Evolutionary conservation across 495 filamentous ascomycete genomes (phyloP).

Genomic region (Monascus purpureus): DNA sequence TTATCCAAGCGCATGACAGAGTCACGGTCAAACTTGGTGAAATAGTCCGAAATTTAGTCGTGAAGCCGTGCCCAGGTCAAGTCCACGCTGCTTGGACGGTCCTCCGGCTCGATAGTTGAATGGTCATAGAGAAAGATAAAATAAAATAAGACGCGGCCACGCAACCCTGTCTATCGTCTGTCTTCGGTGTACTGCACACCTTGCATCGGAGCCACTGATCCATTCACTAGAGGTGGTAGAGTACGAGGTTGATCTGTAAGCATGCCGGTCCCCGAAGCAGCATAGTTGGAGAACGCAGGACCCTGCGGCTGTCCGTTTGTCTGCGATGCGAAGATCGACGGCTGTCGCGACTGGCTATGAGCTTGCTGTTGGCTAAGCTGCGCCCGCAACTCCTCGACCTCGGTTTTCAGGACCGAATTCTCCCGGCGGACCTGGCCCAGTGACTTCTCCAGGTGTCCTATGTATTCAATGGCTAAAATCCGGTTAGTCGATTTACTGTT

Average conservation of each 20-base stretch:
- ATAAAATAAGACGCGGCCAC: no score
- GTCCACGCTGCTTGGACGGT: no score
- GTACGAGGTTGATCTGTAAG: slow-evolving; percentile 34
- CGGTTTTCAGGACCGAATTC: slow-evolving; percentile 39
- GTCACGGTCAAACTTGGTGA: no score
- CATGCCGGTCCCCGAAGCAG: slow-evolving; percentile 13
- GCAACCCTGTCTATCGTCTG: slow-evolving; percentile 25
- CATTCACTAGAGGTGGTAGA: slow-evolving; percentile 37
- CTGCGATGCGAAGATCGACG: slow-evolving; percentile 24
- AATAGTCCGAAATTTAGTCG: no score
- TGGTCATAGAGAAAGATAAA: slow-evolving; percentile 4
- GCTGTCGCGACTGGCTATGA: slow-evolving; percentile 27
- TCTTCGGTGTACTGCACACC: slow-evolving; percentile 43
- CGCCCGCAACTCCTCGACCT: slow-evolving; percentile 32
- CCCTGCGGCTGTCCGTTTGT: slow-evolving; percentile 23
- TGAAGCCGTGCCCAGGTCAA: no score
- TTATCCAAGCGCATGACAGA: no score
- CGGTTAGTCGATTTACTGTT: no score
- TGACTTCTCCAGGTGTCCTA: slow-evolving; percentile 22
- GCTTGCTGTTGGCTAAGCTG: slow-evolving; percentile 38
- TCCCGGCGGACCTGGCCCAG: slow-evolving; percentile 18
- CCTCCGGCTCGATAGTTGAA: not conserved
- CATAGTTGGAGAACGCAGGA: slow-evolving; percentile 21
- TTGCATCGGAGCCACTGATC: slow-evolving; percentile 39
- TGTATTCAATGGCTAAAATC: slow-evolving; percentile 29